These are phyloP conservation scores for Rhizopus sp. DNA, from an alignment of 371 early-diverging fungal species.

Conservation along the genomic window DNA sequence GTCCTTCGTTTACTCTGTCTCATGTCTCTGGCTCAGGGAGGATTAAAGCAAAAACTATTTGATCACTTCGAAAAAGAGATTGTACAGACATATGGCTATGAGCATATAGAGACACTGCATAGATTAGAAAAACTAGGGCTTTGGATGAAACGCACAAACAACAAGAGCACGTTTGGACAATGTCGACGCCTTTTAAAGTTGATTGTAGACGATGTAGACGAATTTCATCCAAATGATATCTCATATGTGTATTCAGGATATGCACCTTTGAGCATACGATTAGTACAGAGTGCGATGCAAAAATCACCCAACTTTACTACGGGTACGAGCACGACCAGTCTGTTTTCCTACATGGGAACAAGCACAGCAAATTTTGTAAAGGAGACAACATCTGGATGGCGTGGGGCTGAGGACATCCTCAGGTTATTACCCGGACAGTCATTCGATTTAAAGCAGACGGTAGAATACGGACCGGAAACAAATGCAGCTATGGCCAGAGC, in stretches of 20 bases:
- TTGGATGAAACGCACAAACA: constrained; percentile 53
- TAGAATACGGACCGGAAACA: constrained; percentile 57
- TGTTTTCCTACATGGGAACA: constrained; percentile 36
- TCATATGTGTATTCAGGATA: constrained; percentile 95
- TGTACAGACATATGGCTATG: constrained; percentile 89
- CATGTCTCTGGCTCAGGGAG: constrained; percentile 80
- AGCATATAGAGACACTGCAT: constrained; percentile 83
- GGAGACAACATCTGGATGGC: constrained; percentile 66
- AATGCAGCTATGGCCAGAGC: constrained; percentile 53
- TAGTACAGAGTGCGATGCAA: constrained; percentile 83
- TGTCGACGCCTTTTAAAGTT: constrained; percentile 75
- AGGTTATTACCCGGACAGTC: constrained; percentile 74
- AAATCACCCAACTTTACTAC: constrained; percentile 23
- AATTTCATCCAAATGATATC: constrained; percentile 83
- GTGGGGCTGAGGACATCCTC: constrained; percentile 84
- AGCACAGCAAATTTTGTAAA: constrained; percentile 17
- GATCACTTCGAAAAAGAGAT: constrained; percentile 85
- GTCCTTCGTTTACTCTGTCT: constrained; percentile 84
- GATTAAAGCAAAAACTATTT: constrained; percentile 75
- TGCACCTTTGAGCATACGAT: constrained; percentile 86
- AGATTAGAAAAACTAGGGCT: constrained; percentile 72
- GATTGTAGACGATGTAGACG: constrained; percentile 87
- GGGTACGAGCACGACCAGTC: constrained; percentile 36
- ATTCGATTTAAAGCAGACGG: constrained; percentile 76
- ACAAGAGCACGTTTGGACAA: constrained; percentile 52